Conservation (phyloP, 2,329 filamentous ascomycete species). For the Fusarium sarcochroum region DNA sequence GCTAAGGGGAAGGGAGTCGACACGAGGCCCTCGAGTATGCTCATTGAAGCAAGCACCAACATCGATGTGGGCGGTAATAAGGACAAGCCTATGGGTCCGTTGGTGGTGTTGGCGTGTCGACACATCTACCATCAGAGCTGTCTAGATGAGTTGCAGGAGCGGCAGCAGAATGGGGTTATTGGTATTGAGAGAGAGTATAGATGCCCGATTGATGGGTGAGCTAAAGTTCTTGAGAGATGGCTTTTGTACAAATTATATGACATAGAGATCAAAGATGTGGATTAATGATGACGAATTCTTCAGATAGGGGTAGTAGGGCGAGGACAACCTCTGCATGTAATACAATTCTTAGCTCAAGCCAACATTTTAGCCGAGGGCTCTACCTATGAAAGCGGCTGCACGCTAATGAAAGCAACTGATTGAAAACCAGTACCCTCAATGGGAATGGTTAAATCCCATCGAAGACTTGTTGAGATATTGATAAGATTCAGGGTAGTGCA, state of each 20-base stretch:
- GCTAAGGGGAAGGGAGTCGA: conserved; percentile 61
- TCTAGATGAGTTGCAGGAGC: conserved; percentile 74
- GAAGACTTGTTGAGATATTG: too few species aligned
- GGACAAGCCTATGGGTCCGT: conserved; percentile 70
- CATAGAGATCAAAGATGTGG: conserved; percentile 43
- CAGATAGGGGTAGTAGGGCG: conserved; percentile 4
- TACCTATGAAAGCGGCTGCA: too few species aligned
- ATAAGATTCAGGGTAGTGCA: conserved; percentile 4
- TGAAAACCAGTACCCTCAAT: too few species aligned
- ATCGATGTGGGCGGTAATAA: conserved; percentile 36
- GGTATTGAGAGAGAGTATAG: conserved; percentile 65
- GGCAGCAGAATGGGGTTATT: conserved; percentile 64
- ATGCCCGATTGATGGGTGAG: conserved; percentile 70
- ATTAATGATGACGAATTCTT: conserved; percentile 47
- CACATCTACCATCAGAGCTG: conserved; percentile 80
- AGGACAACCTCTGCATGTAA: too few species aligned
- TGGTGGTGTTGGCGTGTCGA: conserved; percentile 78
- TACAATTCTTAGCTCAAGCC: too few species aligned
- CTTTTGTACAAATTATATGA: conserved; percentile 45
- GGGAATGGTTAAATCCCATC: too few species aligned
- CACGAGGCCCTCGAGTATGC: conserved; percentile 59
- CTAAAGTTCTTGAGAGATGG: conserved; percentile 7
- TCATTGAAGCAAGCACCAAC: conserved; percentile 50
- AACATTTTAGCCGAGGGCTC: too few species aligned
- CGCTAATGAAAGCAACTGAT: too few species aligned